Evolutionary conservation across 257 asterid genomes (phyloP), one percentile per base, ranked within the genome.

Genomic region (Datura wrightii): DNA sequence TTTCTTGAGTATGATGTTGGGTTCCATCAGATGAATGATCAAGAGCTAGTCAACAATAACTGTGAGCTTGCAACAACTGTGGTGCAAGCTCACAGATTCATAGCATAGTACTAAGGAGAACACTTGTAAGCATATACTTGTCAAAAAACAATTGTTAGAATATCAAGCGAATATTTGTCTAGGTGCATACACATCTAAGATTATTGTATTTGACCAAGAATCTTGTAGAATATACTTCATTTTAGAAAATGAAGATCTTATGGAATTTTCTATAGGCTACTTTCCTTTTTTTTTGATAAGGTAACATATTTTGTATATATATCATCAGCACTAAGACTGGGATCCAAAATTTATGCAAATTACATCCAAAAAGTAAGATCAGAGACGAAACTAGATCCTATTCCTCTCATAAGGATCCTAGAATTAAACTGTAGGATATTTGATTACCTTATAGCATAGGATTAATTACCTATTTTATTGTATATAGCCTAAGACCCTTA

Each of bases 31-130:
- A 74, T 46, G 80, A 48, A 74, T 19, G 59, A 48, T 74, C 80
- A 74, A 72, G 54, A 72, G 58, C 80, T 72, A 46, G 80, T 74
- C 42, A 19, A 74, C 41, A 74, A 6, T 74, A 72, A 10, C 13
- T 19, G 41, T 10, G 18, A 63, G 18, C 71, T 63, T 63, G 71
- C 39, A 72, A 72, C 10, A 72, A 10, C n/a, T 46, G 19, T 19
- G n/a, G 59, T 10, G 41, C 41, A 72, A 72, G 59, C 11, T 46
- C 39, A 44, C 18, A 42, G 18, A n/a, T n/a, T 71, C 41, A 24
- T 72, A 44, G n/a, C 58, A 18, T 52, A 46, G 34, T 13, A 44
- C 18, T 19, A 74, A 74, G 80, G 59, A 46, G 42, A 74, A 34
- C 80, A 48, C 10, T 42, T 18, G 58, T 19, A n/a, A 10, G 58